Conservation (phyloP, 768 basidiomycete genomes). For the Suillus bovinus region DNA sequence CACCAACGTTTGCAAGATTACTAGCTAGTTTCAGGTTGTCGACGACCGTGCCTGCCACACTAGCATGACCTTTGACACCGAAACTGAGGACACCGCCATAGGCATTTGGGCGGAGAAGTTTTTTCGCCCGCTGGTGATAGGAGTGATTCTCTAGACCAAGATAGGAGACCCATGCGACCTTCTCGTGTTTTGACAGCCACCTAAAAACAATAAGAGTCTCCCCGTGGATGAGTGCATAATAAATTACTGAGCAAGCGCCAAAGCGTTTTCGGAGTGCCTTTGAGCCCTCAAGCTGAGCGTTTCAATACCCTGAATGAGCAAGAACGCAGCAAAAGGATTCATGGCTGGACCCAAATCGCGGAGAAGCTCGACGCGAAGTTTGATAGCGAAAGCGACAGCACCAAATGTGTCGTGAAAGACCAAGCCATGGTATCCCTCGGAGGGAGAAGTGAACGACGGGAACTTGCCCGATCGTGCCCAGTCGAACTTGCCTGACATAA, state of each 20-base stretch:
- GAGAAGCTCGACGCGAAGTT: constrained; percentile 50
- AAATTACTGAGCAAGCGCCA: constrained; percentile 46
- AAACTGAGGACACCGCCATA: constrained; percentile 81
- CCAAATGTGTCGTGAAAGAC: constrained; percentile 53
- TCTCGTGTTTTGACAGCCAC: constrained; percentile 64
- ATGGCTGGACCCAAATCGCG: constrained; percentile 55
- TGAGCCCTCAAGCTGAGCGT: constrained; percentile 61
- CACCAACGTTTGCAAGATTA: constrained; percentile 72
- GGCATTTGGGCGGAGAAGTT: constrained; percentile 48
- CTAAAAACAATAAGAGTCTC: constrained; percentile 2
- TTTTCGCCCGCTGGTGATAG: constrained; percentile 58
- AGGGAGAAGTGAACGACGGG: constrained; percentile 55
- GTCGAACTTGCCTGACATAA: constrained; percentile 51
- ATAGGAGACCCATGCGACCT: constrained; percentile 78
- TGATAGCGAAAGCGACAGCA: constrained; percentile 48
- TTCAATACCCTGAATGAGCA: constrained; percentile 61
- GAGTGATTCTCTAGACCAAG: constrained; percentile 65
- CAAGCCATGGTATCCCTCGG: constrained; percentile 58
- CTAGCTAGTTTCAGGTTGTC: constrained; percentile 72
- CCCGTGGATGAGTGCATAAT: not conserved
- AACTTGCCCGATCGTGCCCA: constrained; percentile 54
- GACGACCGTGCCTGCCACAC: constrained; percentile 58
- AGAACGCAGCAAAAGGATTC: constrained; percentile 59
- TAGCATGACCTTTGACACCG: constrained; percentile 62
- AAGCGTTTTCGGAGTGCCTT: constrained; percentile 58